These are phyloP conservation scores for Ploettnerulaceae sp. DNA, from an alignment of 2,329 filamentous ascomycete genomes.

Conservation along the genomic window DNA sequence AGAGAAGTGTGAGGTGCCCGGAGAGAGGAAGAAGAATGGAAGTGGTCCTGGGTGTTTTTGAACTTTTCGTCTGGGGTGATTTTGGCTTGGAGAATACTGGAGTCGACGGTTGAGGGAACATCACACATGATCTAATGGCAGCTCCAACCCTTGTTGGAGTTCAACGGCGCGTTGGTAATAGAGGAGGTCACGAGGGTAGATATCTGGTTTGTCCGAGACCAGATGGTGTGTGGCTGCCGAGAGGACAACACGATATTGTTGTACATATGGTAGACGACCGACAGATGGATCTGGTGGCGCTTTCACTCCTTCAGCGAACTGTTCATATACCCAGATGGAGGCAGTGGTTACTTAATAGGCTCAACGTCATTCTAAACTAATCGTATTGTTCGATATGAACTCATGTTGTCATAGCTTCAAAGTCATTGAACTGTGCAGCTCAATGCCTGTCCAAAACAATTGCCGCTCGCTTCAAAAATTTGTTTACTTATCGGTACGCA, in stretches of 20 bases:
- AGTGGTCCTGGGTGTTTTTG: slow-evolving; percentile 1
- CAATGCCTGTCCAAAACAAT: too few species aligned
- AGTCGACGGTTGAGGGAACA: neutral
- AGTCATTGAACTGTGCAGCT: too few species aligned
- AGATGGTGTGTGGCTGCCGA: neutral
- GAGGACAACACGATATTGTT: neutral
- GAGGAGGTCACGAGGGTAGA: neutral
- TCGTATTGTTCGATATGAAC: too few species aligned
- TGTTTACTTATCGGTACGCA: too few species aligned
- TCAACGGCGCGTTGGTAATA: neutral
- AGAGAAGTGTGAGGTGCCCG: too few species aligned
- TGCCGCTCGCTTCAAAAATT: too few species aligned
- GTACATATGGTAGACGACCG: neutral
- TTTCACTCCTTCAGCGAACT: slow-evolving; percentile 4
- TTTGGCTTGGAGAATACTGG: neutral
- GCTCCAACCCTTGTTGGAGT: too few species aligned
- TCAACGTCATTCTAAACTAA: slow-evolving; percentile 6
- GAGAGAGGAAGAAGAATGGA: too few species aligned
- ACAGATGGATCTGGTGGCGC: neutral
- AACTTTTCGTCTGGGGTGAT: neutral
- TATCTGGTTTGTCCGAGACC: too few species aligned
- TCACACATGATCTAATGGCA: neutral
- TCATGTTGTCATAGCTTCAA: too few species aligned
- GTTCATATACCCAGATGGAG: slow-evolving; percentile 3
- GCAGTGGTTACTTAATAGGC: slow-evolving; percentile 1